A percentile compares a stretch with the other conserved stretches of the same genome.
Conservation (phyloP, 208 protist species). For the Vickermania spadyakhi region DNA sequence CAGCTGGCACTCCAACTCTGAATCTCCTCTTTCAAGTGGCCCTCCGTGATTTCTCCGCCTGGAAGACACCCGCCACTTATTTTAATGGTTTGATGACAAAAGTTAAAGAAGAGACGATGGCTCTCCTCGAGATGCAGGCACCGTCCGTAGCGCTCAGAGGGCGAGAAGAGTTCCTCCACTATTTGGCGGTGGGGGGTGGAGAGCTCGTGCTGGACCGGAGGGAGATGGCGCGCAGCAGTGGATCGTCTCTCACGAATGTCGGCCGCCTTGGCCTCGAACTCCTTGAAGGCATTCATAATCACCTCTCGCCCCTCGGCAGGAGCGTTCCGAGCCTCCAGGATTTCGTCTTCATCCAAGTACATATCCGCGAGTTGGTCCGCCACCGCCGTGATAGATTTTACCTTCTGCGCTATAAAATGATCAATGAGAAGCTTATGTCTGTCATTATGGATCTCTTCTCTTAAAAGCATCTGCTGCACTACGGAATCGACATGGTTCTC, state of each 20-base stretch:
- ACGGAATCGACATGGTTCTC: conserved; percentile 70
- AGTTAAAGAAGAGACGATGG: conserved; percentile 62
- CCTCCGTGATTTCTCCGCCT: background rate
- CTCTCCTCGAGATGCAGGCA: conserved; percentile 72
- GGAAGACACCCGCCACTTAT: conserved; percentile 3
- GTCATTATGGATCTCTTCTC: conserved; percentile 34
- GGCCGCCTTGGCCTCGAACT: conserved; percentile 66
- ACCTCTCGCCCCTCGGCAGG: conserved; percentile 35
- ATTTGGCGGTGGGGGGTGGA: conserved; percentile 31
- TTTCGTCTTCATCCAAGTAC: conserved; percentile 84
- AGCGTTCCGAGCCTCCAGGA: conserved; percentile 44
- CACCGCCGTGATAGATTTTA: conserved; percentile 24
- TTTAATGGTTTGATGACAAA: conserved; percentile 54
- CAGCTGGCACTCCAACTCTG: conserved; percentile 15
- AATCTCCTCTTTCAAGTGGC: conserved; percentile 7
- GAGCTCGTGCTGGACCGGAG: conserved; percentile 34
- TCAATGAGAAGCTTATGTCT: conserved; percentile 69
- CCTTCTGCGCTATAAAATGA: conserved; percentile 66
- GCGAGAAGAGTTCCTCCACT: conserved; percentile 47
- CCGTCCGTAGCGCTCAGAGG: conserved; percentile 47
- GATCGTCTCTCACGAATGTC: conserved; percentile 81
- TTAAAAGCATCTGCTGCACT: conserved; percentile 71
- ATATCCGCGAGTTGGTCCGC: conserved; percentile 73
- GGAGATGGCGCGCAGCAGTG: conserved; percentile 52
- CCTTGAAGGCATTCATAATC: conserved; percentile 36